Evolutionary conservation across 2,329 filamentous ascomycete genomes (phyloP), one percentile per base, ranked within the genome.

Genomic region (Cordyceps pruinosa): DNA sequence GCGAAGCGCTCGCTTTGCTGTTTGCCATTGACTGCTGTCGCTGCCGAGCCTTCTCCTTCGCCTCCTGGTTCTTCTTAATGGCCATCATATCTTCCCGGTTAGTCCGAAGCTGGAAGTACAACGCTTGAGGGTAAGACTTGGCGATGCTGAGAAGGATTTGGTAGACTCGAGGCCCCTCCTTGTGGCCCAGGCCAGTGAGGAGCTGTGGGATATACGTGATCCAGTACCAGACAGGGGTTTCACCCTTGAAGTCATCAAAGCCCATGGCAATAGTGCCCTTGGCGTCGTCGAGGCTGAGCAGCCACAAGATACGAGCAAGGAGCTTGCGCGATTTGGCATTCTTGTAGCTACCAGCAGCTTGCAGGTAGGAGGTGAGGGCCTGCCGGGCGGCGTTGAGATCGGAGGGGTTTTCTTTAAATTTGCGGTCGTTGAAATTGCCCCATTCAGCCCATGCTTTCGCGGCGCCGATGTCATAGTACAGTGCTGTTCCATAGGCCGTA

Each of bases 391-490:
- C 85, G 60, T 87, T 88, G 56, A 96, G 79, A 66, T 96, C 89
- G 5, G 80, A 77, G 0, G 92, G 88, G 62, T 96, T 89, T 55
- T 91, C 88, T 74, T 96, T 97, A 79, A 97, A 99, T 57, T 94
- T 87, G 64, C 90, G 86, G 70, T 99, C 94, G 67, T 96, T 97
- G 78, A 96, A 99, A 67, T 96, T 91, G 51, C 94, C 94, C 94
- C 94, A 99, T 75, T 99, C 94, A 17, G 94, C 93, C 94, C 94
- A 99, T 3, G 94, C 94, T 74, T 99, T 99, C 4, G 94, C 89
- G 50, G 96, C 83, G 64, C 91, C 88, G 64, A 99, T 90, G 66
- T 99, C 95, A 65, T 96, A 97, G 75, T 93, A 97, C 59, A 99
- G 73, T 0, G 94, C 95, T 51, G 92, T 95, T 50, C 94, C 94